Evolutionary conservation across 306 rosid genomes (phyloP).

Genomic region (Chamaecrista fasciculata): DNA sequence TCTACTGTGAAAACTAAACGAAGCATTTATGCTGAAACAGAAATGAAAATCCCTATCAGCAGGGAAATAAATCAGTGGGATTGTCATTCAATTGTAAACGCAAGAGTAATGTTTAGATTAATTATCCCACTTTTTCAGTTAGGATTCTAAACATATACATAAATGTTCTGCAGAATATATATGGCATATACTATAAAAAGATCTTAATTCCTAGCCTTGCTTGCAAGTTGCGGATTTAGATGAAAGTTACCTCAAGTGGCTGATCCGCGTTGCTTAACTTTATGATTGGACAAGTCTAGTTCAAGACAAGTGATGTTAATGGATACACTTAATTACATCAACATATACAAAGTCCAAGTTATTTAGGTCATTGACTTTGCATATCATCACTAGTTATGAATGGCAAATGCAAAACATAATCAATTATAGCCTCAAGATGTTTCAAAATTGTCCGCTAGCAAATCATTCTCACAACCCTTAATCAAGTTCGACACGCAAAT

Average conservation of each 20-base stretch:
- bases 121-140: neutral
- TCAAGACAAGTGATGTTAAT: neutral
- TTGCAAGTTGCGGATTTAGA: neutral
- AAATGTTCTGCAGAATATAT: neutral
- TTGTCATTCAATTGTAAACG: neutral
- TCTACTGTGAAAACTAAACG: neutral
- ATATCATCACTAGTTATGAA: neutral
- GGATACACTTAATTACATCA: conserved; percentile 15
- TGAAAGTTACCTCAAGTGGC: neutral
- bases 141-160: conserved; percentile 16
- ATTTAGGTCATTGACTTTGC: neutral
- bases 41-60: neutral
- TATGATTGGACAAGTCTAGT: conserved; percentile 10
- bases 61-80: neutral
- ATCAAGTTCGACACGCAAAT: conserved; percentile 38
- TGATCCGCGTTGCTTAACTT: conserved; percentile 17
- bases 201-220: conserved; percentile 21
- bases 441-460: conserved; percentile 25
- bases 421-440: conserved; percentile 24
- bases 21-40: conserved; percentile 11
- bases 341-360: conserved; percentile 1
- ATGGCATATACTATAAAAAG: no score
- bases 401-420: neutral
- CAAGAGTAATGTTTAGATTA: neutral
- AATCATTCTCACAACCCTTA: conserved; percentile 37